Base-by-base conservation (phyloP, 1,284 basidiomycete genomes). In the Cutaneotrichosporon cyanovorans region DNA sequence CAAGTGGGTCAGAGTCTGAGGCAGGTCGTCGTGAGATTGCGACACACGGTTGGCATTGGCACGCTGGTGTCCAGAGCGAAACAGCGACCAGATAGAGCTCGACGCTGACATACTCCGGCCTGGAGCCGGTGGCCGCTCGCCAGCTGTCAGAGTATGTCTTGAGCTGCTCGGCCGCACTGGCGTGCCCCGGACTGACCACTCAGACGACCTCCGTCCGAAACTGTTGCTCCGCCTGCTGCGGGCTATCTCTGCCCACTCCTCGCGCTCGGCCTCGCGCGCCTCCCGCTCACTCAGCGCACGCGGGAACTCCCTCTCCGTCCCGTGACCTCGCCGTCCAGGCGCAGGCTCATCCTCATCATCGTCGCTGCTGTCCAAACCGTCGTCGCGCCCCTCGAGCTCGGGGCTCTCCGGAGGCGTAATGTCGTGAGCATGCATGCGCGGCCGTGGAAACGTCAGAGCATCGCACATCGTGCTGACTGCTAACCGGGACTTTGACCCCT, bases 401-500 rank as follows among this genome's bases (percentile, higher is more conserved):
- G 65, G 65, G 15, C 45, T 58, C 3, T 46, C 49, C 5, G 65
- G 65, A 5, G 66, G 66, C 3, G 65, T 69, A 38, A 67, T 60
- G 21, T 56, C 53, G 45, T 61, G 62, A 20, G 66, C 58, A 20
- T 59, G 53, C 38, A 69, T 53, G 11, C 57, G 50, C 1, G 67
- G 67, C 19, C 57, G 53, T 15, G 67, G 66, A 34, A 66, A 52
- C 16, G 65, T 57, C 34, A 66, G 52, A 42, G 61, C 55, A 40
- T 68, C 67, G 49, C 67, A 66, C 50, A 64, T 48, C 9, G 62
- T 63, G 19, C 37, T 46, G 11, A 54, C 52, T 5, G 52, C 43
- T 3, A 54, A 28, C 4, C 52, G 36, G 1, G 52, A 54, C 7
- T 36, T 38, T 14, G 52, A 54, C 8, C 52, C 52, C 25, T 54